Evolutionary conservation across 164 flowering plant species (phyloP), one percentile per base, ranked within the genome.

Genomic region (Chimonanthus salicifolius): DNA sequence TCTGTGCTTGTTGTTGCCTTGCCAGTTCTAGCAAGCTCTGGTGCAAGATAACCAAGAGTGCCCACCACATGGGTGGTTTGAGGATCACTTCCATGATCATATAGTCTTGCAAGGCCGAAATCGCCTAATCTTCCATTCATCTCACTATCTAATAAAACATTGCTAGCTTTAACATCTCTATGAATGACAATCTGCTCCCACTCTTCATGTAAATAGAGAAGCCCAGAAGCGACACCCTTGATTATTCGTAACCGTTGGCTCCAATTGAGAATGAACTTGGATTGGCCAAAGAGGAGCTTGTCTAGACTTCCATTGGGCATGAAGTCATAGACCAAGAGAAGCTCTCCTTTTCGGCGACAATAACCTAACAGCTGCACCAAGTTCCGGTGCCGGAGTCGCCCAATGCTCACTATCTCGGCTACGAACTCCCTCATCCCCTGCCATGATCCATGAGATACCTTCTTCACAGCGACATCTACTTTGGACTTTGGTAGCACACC

Each of bases 331-430:
- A 75, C 51, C 20, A 75, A 49, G 2, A 75, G 74, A 3, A 75
- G 74, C 69, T 75, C 78, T 13, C 69, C 73, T 48, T 54, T 64
- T 5, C 69, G 62, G 47, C 70, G 51, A 49, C 78, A 75, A 20
- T 69, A 75, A 3, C 78, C 78, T 3, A 68, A 64, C 4, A 75
- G 70, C 11, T 75, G 69, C 7, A 75, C 78, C 21, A 75, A 47
- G 46, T 75, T 75, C 64, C 88, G 76, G 77, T 88, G 92, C 1
- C 88, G 69, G 9, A 88, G 77, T 7, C 84, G 75, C 0, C 90
- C 90, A 0, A 87, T 69, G 54, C 84, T 85, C 83, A 74, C 75
- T 4, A 44, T 47, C 54, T 80, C 82, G 11, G 82, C 77, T 4
- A 77, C 60, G 48, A 80, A 80, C n/a, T 77, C 75, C 11, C 58